Evolutionary conservation across 148 eudicot species (phyloP), one percentile per base, ranked within the genome.

Genomic region (Simmondsia chinensis): DNA sequence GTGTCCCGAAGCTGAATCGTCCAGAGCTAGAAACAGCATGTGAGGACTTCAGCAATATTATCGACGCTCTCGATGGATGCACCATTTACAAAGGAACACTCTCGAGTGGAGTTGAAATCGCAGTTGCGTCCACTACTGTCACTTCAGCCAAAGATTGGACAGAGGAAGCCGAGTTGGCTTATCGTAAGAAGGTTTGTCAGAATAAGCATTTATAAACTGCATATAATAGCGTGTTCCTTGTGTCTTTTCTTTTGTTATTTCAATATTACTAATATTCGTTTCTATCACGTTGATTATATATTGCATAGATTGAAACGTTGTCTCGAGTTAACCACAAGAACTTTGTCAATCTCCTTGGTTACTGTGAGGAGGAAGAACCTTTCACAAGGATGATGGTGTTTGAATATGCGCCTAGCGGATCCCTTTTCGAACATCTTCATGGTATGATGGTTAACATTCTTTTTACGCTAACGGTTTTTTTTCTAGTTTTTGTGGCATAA

Each of bases 21-120:
- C 29, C 61, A 20, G 99, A 91, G 71, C 75, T 91, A 32, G 95
- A 79, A 66, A 64, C 72, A 19, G 94, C 99, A n/a, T 91, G 96
- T 36, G 99, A 91, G 66, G 99, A 91, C 68, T 91, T 91, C 72
- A 86, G 99, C 83, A 91, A 91, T 64, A 91, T 91, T n/a, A 70
- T 82, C 13, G 68, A 63, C 18, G 59, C 71, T 7, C 26, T 47
- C 14, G 94, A 75, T 50, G 72, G 69, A 20, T 69, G 59, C 58
- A 79, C 70, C 1, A 22, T 91, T 14, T 91, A 91, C 70, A 91
- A 91, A 39, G 99, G 99, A 57, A 91, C 86, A 29, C 59, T 91
- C 35, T 91, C 99, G 46, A 86, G 89, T 60, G 99, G 99, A 57
- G 95, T 86, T 40, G 99, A 91, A 61, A 86, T 91, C 33, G 74